Evolutionary conservation across 78 protist species (phyloP), one percentile per base, ranked within the genome.

Genomic region (Guillardia theta): DNA sequence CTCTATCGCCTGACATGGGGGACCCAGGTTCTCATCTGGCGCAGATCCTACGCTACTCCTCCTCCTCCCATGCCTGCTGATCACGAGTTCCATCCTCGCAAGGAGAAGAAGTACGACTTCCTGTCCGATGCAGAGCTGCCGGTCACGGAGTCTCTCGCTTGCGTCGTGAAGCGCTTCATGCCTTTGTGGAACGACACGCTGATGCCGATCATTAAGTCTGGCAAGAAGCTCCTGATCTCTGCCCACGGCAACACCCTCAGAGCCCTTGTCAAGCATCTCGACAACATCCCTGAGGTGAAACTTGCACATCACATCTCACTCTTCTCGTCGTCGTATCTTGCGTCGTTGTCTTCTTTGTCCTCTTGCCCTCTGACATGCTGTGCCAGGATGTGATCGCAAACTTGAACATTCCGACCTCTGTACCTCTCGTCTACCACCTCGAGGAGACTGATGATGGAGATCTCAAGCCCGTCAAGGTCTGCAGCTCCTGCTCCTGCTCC

Each of bases 241-340:
- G 98, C 99, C 1, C 99, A 98, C 92, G 99, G 99, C 47, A 98
- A 98, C 95, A 88, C 97, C 46, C 93, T 98, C 50, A 92, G 99
- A 30, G 99, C 98, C 27, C 96, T 98, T 36, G 94, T 98, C 94
- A 98, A 97, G 95, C 88, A 93, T 58, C 64, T 97, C 39, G 98
- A 97, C 88, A 96, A 96, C 93, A 76, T 97, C 48, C 24, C 95
- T 44, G 98, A 97, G 90, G 90, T 78, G 21, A 24, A 27, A 15
- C 70, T 30, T 30, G 39, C 21, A 58, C 27, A 27, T 30, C 6
- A 58, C 70, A 58, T 1, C 70, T 24, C 6, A 8, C 2, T 58
- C 39, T 58, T 24, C 70, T 58, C 4, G 27, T 30, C 6, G 70
- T 58, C 39, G 39, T 50, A 15, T 10, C 58, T 50, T 10, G 10